A percentile compares a stretch with the other conserved stretches of the same genome.
phyloP scores from a whole-genome alignment of 768 basidiomycete species.

The Daedaleopsis sinensis region DNA sequence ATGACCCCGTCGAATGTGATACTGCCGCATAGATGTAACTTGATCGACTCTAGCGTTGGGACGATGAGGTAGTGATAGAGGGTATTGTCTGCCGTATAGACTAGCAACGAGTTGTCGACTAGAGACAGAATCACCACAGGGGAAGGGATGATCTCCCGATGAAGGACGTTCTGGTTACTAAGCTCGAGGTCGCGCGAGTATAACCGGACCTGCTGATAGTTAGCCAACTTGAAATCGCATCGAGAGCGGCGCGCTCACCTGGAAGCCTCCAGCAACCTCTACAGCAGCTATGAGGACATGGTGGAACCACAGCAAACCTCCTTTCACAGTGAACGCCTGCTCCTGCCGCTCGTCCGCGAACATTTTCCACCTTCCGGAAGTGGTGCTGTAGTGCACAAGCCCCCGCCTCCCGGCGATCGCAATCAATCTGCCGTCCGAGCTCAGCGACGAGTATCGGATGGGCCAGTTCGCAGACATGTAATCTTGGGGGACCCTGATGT shows the following conservation, averaged over 20 bases:
- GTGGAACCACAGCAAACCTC: conserved; percentile 95
- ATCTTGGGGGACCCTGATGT: conserved; percentile 89
- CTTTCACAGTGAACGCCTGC: conserved; percentile 82
- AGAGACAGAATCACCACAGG: conserved; percentile 87
- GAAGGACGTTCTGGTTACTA: conserved; percentile 78
- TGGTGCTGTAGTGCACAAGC: conserved; percentile 90
- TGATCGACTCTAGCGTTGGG: conserved; percentile 81
- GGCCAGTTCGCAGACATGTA: conserved; percentile 95
- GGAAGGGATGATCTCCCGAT: conserved; percentile 74
- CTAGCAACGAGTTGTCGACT: conserved; percentile 92
- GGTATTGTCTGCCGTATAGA: conserved; percentile 94
- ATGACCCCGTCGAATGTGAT: conserved; percentile 94
- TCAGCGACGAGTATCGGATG: conserved; percentile 88
- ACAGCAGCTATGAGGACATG: conserved; percentile 92
- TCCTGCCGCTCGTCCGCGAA: conserved; percentile 85
- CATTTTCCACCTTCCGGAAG: conserved; percentile 93
- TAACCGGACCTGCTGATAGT: conserved; percentile 69
- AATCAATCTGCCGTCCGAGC: conserved; percentile 87
- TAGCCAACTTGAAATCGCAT: conserved; percentile 3
- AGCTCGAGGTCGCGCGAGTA: conserved; percentile 94
- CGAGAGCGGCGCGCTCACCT: conserved; percentile 48
- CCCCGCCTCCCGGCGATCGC: conserved; percentile 92
- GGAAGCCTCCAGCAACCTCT: conserved; percentile 77
- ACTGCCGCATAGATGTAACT: conserved; percentile 89
- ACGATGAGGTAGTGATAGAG: conserved; percentile 91